Percentiles rank a stretch among this genome's conserved stretches.
Conservation (phyloP, 306 rosid genomes). For the Morella rubra region DNA sequence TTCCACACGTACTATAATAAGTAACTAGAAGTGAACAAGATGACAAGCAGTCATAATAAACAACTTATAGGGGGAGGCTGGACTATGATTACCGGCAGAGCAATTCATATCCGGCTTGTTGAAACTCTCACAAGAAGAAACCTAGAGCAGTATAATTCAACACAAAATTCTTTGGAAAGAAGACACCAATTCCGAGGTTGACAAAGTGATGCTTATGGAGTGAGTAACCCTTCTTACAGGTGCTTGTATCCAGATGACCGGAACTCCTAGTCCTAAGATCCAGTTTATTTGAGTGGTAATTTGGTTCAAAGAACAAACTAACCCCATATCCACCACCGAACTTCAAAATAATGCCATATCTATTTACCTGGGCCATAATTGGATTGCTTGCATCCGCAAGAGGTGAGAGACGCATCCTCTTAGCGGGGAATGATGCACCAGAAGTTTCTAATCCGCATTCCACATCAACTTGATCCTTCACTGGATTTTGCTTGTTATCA, state of each 20-base stretch:
- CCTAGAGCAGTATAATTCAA: not conserved
- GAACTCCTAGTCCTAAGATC: not conserved
- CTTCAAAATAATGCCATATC: conserved; percentile 4
- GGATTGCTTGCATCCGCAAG: conserved; percentile 98
- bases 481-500: conserved; percentile 10
- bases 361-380: conserved; percentile 89
- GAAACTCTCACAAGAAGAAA: not conserved
- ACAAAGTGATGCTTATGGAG: not conserved
- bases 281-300: not conserved
- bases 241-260: not conserved
- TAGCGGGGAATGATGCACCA: conserved; percentile 38
- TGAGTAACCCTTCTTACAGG: not conserved
- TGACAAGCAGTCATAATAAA: not conserved
- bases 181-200: not conserved
- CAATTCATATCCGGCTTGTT: not conserved
- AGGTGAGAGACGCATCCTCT: conserved; percentile 80
- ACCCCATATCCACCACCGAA: not conserved
- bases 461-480: conserved; percentile 36
- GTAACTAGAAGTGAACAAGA: not conserved
- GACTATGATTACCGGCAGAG: not conserved
- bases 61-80: not conserved
- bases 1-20: not conserved
- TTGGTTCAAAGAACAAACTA: not conserved
- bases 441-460: conserved; percentile 39
- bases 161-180: not conserved